Evolutionary conservation across 2,329 filamentous ascomycete genomes (phyloP).

Genomic region (Claviceps purpurea): DNA sequence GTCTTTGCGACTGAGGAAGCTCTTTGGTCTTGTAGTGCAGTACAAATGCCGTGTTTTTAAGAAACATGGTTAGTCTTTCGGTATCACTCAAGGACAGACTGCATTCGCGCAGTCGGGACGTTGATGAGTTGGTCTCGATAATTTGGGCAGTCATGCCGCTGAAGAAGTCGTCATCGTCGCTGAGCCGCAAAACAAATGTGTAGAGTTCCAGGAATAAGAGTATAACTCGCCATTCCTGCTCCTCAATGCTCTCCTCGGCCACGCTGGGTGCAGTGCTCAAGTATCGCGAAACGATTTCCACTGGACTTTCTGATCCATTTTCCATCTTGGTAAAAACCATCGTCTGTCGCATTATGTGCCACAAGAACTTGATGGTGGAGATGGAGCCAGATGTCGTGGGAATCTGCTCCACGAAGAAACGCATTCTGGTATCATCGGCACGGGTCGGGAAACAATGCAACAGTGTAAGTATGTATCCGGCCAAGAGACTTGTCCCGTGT

Average conservation of each 20-base stretch:
- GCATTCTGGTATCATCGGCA: slow-evolving; percentile 88
- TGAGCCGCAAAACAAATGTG: slow-evolving; percentile 80
- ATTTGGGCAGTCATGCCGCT: slow-evolving; percentile 34
- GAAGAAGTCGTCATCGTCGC: slow-evolving; percentile 94
- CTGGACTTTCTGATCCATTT: slow-evolving; percentile 16
- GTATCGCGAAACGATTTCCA: slow-evolving; percentile 19
- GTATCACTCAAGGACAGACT: slow-evolving; percentile 61
- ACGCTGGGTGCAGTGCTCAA: slow-evolving; percentile 16
- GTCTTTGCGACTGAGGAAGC: slow-evolving; percentile 21
- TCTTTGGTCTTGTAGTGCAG: slow-evolving; percentile 74
- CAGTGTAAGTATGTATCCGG: slow-evolving; percentile 76
- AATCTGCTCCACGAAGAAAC: slow-evolving; percentile 54
- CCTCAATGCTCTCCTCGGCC: slow-evolving; percentile 13
- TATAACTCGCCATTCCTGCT: slow-evolving; percentile 70
- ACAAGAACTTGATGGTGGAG: slow-evolving; percentile 54
- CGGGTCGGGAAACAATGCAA: slow-evolving; percentile 71
- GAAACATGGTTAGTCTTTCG: slow-evolving; percentile 60
- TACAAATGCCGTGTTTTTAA: slow-evolving; percentile 84
- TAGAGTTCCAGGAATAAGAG: slow-evolving; percentile 90
- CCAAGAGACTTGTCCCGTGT: slow-evolving; percentile 50
- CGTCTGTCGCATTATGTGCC: slow-evolving; percentile 46
- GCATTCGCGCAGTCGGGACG: slow-evolving; percentile 42
- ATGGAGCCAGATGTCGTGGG: slow-evolving; percentile 40
- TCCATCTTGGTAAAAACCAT: slow-evolving; percentile 22
- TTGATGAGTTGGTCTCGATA: slow-evolving; percentile 25